Conservation (phyloP, 2,329 filamentous ascomycete genomes). For the Sporothrix euskadiensis region DNA sequence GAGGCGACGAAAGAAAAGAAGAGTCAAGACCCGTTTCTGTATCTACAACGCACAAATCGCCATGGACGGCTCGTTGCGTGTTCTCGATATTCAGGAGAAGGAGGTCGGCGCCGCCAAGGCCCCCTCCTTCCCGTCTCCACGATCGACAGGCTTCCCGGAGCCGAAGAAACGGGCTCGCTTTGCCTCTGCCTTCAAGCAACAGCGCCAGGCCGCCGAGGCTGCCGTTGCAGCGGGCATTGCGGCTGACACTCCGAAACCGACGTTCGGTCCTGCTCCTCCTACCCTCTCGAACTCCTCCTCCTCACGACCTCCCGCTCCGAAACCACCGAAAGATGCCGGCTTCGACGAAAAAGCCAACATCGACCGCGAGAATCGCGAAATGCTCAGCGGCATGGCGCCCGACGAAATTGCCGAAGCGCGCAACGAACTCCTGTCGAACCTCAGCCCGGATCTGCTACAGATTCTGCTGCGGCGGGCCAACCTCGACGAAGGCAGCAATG, state of each 20-base stretch:
- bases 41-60: background rate
- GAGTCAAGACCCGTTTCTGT: background rate
- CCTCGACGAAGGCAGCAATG: conserved; percentile 61
- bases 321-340: background rate
- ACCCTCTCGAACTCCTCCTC: background rate
- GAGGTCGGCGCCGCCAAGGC: conserved; percentile 60
- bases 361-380: conserved; percentile 76
- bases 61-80: conserved; percentile 52
- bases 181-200: conserved; percentile 75
- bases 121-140: conserved; percentile 62
- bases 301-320: background rate
- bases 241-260: conserved; percentile 2
- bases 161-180: conserved; percentile 73
- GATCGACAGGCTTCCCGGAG: conserved; percentile 75
- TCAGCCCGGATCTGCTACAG: conserved; percentile 76
- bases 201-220: conserved; percentile 45
- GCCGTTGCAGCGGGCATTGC: background rate
- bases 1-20: background rate
- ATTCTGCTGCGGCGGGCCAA: conserved; percentile 74
- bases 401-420: conserved; percentile 80
- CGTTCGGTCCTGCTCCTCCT: conserved; percentile 2
- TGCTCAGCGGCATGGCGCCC: conserved; percentile 74
- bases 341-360: conserved; percentile 69
- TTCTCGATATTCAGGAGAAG: conserved; percentile 80
- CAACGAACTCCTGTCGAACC: conserved; percentile 72